Evolutionary conservation across 83 land plant species (phyloP).

Genomic region (Picea abies): DNA sequence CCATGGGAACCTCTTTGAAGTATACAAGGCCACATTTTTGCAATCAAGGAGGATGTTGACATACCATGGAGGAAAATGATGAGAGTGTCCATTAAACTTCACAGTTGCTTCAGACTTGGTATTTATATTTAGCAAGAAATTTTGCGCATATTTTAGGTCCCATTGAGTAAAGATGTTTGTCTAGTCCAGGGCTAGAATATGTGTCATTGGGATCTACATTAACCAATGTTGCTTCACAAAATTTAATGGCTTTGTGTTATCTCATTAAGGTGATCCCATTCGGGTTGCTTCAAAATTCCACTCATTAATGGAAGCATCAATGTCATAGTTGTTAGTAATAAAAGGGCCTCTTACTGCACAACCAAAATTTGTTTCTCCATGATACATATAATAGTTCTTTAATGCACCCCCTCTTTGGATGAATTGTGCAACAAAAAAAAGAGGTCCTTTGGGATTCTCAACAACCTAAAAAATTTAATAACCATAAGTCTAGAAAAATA

Average conservation of each 20-base stretch:
- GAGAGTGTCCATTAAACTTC: conserved; percentile 49
- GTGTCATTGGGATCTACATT: conserved; percentile 28
- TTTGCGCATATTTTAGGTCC: not conserved
- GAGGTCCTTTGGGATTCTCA: too few species aligned
- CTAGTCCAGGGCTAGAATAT: conserved; percentile 47
- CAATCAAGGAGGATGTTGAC: conserved; percentile 78
- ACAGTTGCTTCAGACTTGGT: conserved; percentile 37
- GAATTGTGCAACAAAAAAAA: not conserved
- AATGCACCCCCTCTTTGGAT: not conserved
- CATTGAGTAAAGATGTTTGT: conserved; percentile 24
- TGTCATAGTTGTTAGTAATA: conserved; percentile 86
- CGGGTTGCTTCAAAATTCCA: conserved; percentile 65
- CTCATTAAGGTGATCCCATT: conserved; percentile 73
- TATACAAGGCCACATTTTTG: conserved; percentile 47
- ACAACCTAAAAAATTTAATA: too few species aligned
- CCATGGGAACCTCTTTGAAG: conserved; percentile 28
- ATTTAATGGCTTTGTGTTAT: conserved; percentile 55
- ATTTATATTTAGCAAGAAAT: conserved; percentile 14
- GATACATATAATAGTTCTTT: conserved; percentile 44
- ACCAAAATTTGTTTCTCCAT: conserved; percentile 95
- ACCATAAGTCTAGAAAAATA: too few species aligned
- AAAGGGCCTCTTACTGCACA: conserved; percentile 85
- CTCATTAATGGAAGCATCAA: conserved; percentile 94
- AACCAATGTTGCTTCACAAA: conserved; percentile 50
- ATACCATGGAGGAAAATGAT: conserved; percentile 67